Percentiles rank a stretch among this genome's conserved stretches.
These are phyloP conservation scores for Tolypocladium ophioglossoides DNA, from an alignment of 2,329 filamentous ascomycete species.

Conservation along the genomic window DNA sequence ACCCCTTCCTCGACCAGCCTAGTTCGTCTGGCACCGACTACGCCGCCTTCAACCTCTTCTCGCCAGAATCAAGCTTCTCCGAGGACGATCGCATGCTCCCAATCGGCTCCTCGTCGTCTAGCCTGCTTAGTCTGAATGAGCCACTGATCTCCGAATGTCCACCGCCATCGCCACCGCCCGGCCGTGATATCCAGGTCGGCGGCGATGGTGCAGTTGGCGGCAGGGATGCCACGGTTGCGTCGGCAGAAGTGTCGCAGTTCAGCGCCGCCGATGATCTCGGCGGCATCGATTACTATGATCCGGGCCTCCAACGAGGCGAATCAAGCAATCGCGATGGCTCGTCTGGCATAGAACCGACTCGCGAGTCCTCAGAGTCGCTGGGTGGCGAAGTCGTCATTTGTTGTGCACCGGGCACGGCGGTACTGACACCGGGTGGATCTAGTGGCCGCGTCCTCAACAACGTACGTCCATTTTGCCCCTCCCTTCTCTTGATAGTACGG, in stretches of 20 bases:
- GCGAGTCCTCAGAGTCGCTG: background rate
- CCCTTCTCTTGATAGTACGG: background rate
- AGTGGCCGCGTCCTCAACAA: slow-evolving; percentile 2
- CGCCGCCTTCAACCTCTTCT: slow-evolving; percentile 46
- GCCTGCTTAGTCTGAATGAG: slow-evolving; percentile 4
- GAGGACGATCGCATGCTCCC: slow-evolving; percentile 36
- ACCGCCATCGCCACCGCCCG: slow-evolving; percentile 1
- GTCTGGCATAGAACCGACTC: background rate
- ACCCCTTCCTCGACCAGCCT: slow-evolving; percentile 27
- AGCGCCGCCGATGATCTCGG: background rate
- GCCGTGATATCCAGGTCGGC: background rate
- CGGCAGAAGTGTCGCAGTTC: background rate
- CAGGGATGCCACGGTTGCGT: slow-evolving; percentile 1
- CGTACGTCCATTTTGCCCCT: slow-evolving; percentile 5
- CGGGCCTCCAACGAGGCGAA: background rate
- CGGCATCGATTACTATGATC: background rate
- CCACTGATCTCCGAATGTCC: slow-evolving; percentile 2
- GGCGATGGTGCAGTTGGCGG: background rate
- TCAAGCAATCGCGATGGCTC: background rate
- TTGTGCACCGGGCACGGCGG: background rate
- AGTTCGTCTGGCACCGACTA: slow-evolving; percentile 24
- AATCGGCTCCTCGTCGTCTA: slow-evolving; percentile 9
- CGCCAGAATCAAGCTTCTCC: slow-evolving; percentile 34
- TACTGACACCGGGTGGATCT: background rate
- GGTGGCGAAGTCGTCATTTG: background rate